Conservation (phyloP, 2,329 filamentous ascomycete genomes). For the Colletotrichum aenigma region DNA sequence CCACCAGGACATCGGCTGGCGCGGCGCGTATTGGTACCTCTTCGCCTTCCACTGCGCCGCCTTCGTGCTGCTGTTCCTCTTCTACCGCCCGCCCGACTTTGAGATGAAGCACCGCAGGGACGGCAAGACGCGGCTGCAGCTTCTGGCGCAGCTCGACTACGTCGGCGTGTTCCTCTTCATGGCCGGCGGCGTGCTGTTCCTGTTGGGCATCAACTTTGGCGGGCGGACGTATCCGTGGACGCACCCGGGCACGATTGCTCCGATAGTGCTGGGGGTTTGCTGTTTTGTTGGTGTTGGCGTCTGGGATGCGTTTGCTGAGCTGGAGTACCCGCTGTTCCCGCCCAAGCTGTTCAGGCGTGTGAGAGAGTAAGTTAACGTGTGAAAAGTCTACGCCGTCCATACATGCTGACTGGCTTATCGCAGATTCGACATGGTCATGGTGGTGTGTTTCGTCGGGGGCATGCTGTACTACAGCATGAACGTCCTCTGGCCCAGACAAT, state of each 20-base stretch:
- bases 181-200: slow-evolving; percentile 28
- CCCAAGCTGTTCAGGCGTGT: slow-evolving; percentile 31
- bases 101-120: slow-evolving; percentile 34
- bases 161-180: slow-evolving; percentile 30
- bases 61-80: slow-evolving; percentile 25
- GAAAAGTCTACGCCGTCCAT: not conserved
- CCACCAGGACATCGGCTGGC: slow-evolving; percentile 20
- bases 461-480: slow-evolving; percentile 36
- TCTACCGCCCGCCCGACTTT: slow-evolving; percentile 40
- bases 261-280: not conserved
- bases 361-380: slow-evolving; percentile 23
- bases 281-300: slow-evolving; percentile 31
- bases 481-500: slow-evolving; percentile 32
- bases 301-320: slow-evolving; percentile 29
- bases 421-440: slow-evolving; percentile 32
- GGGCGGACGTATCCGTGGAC: slow-evolving; percentile 32
- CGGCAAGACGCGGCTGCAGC: slow-evolving; percentile 27
- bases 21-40: slow-evolving; percentile 26
- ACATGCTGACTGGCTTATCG: not conserved
- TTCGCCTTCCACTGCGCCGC: slow-evolving; percentile 25
- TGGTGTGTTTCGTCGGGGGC: slow-evolving; percentile 33
- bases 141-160: slow-evolving; percentile 28
- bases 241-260: slow-evolving; percentile 27
- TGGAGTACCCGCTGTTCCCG: slow-evolving; percentile 33
- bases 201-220: slow-evolving; percentile 33